phyloP scores from a whole-genome alignment of 2,329 filamentous ascomycete genomes.

The Colletotrichum sp. region DNA sequence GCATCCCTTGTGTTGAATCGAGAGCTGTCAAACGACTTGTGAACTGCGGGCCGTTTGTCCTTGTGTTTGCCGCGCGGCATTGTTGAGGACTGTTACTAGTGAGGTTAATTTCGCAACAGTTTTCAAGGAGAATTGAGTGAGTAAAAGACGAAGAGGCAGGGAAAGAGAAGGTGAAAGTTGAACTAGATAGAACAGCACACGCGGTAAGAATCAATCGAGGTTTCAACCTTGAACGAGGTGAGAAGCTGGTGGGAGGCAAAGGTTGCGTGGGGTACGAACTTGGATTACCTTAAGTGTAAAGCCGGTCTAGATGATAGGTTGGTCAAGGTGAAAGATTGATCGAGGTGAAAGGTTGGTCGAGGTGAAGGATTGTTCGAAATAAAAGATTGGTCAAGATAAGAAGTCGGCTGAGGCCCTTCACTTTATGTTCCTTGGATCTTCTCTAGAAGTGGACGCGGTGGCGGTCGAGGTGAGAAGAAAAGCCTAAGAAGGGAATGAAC shows the following conservation, averaged over 20 bases:
- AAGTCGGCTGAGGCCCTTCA: rapidly evolving
- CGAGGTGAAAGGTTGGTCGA: not conserved
- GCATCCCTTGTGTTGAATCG: not conserved
- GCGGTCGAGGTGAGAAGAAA: not conserved
- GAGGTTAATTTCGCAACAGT: not conserved
- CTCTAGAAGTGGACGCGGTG: not conserved
- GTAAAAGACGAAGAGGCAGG: not conserved
- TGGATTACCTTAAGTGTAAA: not conserved
- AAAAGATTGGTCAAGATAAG: not conserved
- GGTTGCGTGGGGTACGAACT: not conserved
- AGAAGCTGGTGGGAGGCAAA: not conserved
- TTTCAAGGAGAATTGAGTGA: not conserved
- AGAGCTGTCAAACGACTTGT: not conserved
- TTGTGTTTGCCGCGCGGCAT: not conserved
- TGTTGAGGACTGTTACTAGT: not conserved
- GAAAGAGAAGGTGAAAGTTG: not conserved
- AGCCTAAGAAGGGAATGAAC: not conserved
- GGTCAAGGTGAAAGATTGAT: not conserved
- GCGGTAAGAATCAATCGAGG: not conserved
- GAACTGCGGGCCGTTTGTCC: not conserved
- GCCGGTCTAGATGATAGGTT: not conserved
- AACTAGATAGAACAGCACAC: not conserved
- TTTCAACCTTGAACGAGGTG: not conserved
- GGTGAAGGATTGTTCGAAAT: not conserved
- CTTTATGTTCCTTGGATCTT: rapidly evolving